Evolutionary conservation across 1,139 yeast genomes (phyloP).

Genomic region (Saccharomycopsis phalli): DNA sequence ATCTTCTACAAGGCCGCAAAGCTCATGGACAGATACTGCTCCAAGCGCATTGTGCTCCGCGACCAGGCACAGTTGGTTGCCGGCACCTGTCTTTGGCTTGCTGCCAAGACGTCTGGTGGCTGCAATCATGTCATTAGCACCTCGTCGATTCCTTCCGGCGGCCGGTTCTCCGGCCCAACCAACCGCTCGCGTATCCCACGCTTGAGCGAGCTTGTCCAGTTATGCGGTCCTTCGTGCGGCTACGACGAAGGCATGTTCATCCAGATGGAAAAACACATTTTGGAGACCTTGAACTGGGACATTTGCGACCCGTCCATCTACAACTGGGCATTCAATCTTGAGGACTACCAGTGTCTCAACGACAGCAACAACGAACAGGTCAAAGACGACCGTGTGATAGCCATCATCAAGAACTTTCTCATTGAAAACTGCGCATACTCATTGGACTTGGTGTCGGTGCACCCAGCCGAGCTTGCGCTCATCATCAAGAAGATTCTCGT

Average conservation of each 20-base stretch:
- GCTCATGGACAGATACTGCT: conserved; percentile 58
- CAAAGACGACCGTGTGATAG: conserved; percentile 14
- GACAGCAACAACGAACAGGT: conserved; percentile 1
- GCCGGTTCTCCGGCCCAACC: conserved; percentile 56
- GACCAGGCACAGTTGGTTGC: conserved; percentile 58
- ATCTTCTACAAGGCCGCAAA: conserved; percentile 52
- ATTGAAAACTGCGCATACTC: conserved; percentile 16
- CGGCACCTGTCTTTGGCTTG: conserved; percentile 60
- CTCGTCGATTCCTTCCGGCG: conserved; percentile 42
- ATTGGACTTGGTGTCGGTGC: conserved; percentile 13
- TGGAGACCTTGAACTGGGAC: conserved; percentile 55
- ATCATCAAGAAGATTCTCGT: conserved; percentile 18
- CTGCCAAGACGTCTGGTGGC: conserved; percentile 60
- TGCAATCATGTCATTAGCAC: conserved; percentile 58
- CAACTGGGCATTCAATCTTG: conserved; percentile 39
- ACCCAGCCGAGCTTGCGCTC: conserved; percentile 16
- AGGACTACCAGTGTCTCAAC: conserved; percentile 24
- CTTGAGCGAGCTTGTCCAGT: conserved; percentile 49
- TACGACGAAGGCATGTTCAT: conserved; percentile 54
- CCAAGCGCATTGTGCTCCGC: conserved; percentile 50
- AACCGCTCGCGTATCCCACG: conserved; percentile 60
- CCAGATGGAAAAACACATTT: conserved; percentile 46
- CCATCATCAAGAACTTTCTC: conserved; percentile 17
- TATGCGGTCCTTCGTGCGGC: conserved; percentile 49
- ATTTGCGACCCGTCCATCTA: conserved; percentile 51